Base-by-base conservation (phyloP, 805 yeast genomes). In the Metschnikowia gelsemii region DNA sequence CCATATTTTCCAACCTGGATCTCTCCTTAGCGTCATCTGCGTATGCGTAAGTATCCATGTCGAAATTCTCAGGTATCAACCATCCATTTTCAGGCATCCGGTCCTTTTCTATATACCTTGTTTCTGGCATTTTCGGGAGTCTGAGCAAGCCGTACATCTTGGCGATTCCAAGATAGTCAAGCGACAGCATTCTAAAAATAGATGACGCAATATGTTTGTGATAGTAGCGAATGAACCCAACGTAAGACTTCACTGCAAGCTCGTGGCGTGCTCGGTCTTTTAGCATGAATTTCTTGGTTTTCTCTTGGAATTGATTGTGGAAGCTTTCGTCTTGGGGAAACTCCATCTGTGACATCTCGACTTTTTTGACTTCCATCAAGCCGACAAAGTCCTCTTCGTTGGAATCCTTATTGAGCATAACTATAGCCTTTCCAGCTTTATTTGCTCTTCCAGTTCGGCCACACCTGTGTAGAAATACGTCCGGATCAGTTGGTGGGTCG, bases 381-480 rank as follows among this genome's bases (percentile, higher is more conserved):
- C 81, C 87, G 13, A 90, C 71, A 56, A 79, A 93, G 41, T 84
- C 91, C 51, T 80, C 84, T 57, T 93, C 99, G 40, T 86, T 73
- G n/a, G 63, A 55, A 5, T 88, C 91, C 35, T 73, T 73, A 47
- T 77, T 81, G 28, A 93, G 63, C 63, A 93, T 73, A 1, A 87
- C 79, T 2, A 88, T 68, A 0, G 95, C 96, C 43, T 73, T 76
- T 2, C 99, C 99, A 4, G 73, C 72, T 46, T 80, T 79, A 45
- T 91, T 90, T 0, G 97, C 97, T 47, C 99, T 71, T 0, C 96
- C 99, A 0, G 99, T 88, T 56, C 99, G 76, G 17, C 99, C 99
- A 63, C 91, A 86, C 58, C 99, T 76, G 61, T 93, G 99, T 31
- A 91, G 73, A 57, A 91, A 93, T 58, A 88, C 79, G 56, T 85